These are phyloP conservation scores for Globisporangium solare DNA, from an alignment of 352 stramenopile species.

Conservation along the genomic window DNA sequence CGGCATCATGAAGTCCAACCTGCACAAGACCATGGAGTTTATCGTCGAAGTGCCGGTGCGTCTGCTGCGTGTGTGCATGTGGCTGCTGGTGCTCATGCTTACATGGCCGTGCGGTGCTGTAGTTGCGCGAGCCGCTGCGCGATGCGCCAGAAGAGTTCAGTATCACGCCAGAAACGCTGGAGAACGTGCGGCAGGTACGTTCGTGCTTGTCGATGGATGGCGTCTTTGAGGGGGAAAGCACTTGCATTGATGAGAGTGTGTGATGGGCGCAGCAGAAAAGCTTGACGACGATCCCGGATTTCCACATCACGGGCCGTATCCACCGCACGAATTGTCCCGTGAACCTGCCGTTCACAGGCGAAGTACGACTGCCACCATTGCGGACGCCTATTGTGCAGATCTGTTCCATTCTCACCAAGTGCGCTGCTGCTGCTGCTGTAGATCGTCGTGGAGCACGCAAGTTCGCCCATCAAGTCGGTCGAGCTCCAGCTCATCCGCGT, in stretches of 20 bases:
- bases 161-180: slow-evolving; percentile 80
- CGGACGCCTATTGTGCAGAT: background rate
- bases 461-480: slow-evolving; percentile 77
- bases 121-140: slow-evolving; percentile 52
- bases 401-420: background rate
- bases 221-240: too few relatives aligned
- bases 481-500: slow-evolving; percentile 90
- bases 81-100: background rate
- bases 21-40: slow-evolving; percentile 86
- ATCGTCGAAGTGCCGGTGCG: slow-evolving; percentile 86
- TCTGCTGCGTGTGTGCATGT: slow-evolving; percentile 2
- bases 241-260: slow-evolving; percentile 1
- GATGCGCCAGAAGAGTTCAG: slow-evolving; percentile 71
- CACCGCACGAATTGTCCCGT: slow-evolving; percentile 88
- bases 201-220: background rate
- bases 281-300: slow-evolving; percentile 55
- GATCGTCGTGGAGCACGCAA: slow-evolving; percentile 78
- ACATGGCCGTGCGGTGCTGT: background rate
- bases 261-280: slow-evolving; percentile 31
- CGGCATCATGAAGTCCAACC: slow-evolving; percentile 83
- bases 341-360: slow-evolving; percentile 87
- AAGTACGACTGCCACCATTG: slow-evolving; percentile 42
- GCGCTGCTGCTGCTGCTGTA: slow-evolving; percentile 11
- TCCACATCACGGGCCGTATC: slow-evolving; percentile 79
- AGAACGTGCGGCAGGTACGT: slow-evolving; percentile 68